Conservation (phyloP, 1,284 basidiomycete species). For the Malassezia globosa region DNA sequence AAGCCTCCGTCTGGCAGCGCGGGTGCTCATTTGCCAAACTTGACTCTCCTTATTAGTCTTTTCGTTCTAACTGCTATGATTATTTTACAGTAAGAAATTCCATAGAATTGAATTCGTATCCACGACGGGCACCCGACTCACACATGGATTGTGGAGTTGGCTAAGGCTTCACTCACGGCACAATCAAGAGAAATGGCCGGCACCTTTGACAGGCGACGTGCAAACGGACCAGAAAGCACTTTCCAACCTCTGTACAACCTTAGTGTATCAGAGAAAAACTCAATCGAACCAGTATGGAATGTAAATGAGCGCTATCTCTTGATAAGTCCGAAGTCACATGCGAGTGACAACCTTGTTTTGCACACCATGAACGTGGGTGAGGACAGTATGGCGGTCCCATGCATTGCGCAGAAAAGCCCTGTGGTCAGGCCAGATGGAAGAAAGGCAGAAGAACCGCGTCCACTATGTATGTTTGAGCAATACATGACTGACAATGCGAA, state of each 20-base stretch:
- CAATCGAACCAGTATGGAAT: slow-evolving; percentile 3
- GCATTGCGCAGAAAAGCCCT: slow-evolving; percentile 1
- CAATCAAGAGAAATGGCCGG: not conserved
- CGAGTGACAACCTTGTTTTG: not conserved
- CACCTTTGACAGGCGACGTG: slow-evolving; percentile 9
- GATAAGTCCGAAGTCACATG: not conserved
- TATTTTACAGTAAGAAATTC: too few species aligned
- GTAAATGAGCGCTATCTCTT: slow-evolving; percentile 5
- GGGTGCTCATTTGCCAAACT: not conserved
- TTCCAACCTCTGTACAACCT: slow-evolving; percentile 7
- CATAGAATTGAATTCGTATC: too few species aligned
- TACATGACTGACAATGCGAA: not conserved
- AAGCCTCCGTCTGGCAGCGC: not conserved
- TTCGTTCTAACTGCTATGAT: too few species aligned
- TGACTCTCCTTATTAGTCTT: not conserved
- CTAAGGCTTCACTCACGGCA: not conserved
- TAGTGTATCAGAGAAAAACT: not conserved
- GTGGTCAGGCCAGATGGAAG: not conserved
- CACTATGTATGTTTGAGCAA: slow-evolving; percentile 2
- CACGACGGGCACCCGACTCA: too few species aligned
- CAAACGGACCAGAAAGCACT: slow-evolving; percentile 15
- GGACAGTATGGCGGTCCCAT: not conserved
- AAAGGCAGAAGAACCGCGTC: not conserved
- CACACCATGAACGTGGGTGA: not conserved
- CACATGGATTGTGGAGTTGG: not conserved